Evolutionary conservation across 192 early-diverging fungal species (phyloP).

Genomic region (Linnemannia exigua): DNA sequence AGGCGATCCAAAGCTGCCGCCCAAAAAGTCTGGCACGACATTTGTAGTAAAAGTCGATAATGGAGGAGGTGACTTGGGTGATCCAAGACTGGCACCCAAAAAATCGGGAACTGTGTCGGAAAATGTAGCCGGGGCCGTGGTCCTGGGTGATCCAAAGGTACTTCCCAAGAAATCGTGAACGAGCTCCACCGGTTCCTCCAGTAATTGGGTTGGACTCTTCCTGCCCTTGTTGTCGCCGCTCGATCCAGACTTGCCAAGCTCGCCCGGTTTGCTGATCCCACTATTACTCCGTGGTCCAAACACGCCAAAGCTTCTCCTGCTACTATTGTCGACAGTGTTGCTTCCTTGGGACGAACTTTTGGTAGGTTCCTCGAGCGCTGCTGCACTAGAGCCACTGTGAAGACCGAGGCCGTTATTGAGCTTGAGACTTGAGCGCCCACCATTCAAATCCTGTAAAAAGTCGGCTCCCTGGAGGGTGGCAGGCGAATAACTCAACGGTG

Average conservation of each 20-base stretch:
- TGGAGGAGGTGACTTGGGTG: neutral
- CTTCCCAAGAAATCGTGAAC: constrained; percentile 33
- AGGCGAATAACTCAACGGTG: constrained; percentile 2
- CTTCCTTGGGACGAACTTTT: constrained; percentile 1
- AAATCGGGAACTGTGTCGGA: neutral
- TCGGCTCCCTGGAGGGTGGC: constrained; percentile 1
- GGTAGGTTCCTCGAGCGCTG: neutral
- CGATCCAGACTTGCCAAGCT: neutral
- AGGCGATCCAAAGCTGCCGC: neutral
- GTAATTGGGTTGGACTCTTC: neutral
- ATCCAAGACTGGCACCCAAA: neutral
- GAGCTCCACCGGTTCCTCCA: constrained; percentile 16
- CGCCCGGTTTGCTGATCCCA: neutral
- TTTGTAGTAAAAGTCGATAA: neutral
- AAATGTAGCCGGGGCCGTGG: neutral
- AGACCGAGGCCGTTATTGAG: neutral
- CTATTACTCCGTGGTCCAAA: neutral
- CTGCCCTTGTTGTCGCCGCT: neutral
- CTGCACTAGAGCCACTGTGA: neutral
- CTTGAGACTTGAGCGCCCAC: neutral
- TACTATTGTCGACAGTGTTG: constrained; percentile 17
- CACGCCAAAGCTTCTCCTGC: neutral
- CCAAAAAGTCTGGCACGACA: constrained; percentile 4
- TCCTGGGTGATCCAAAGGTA: constrained; percentile 3
- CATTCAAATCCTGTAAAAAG: constrained; percentile 13